phyloP scores from a whole-genome alignment of 2,329 filamentous ascomycete species.

The Arthrobotrys sinensis region DNA sequence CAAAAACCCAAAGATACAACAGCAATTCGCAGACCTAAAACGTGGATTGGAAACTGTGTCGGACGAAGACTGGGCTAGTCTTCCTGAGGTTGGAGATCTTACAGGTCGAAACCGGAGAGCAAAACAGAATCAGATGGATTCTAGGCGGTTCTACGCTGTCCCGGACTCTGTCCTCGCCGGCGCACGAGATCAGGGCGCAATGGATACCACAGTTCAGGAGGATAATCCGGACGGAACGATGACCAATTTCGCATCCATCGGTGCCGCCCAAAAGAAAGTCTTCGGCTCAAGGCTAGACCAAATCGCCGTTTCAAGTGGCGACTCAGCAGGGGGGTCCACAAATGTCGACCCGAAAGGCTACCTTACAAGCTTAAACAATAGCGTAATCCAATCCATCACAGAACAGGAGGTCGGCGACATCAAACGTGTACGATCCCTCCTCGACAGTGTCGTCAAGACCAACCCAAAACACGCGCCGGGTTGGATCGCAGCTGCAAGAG shows the following conservation, averaged over 20 bases:
- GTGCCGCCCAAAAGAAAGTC: constrained; percentile 94
- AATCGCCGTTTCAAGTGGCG: constrained; percentile 80
- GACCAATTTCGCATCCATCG: constrained; percentile 98
- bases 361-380: constrained; percentile 88
- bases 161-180: constrained; percentile 95
- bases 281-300: constrained; percentile 94
- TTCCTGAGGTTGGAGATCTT: constrained; percentile 96
- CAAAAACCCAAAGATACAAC: constrained; percentile 97
- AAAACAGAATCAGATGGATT: constrained; percentile 69
- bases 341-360: constrained; percentile 97
- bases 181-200: constrained; percentile 82
- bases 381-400: constrained; percentile 77
- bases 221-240: constrained; percentile 86
- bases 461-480: constrained; percentile 95
- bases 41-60: constrained; percentile 87
- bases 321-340: constrained; percentile 84
- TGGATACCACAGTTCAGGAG: constrained; percentile 89
- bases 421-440: constrained; percentile 88
- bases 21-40: constrained; percentile 97
- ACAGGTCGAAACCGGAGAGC: constrained; percentile 92
- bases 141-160: constrained; percentile 84
- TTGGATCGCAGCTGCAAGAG: constrained; percentile 92
- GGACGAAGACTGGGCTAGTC: constrained; percentile 95
- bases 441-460: constrained; percentile 98
- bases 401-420: constrained; percentile 93